phyloP scores from a whole-genome alignment of 2,329 filamentous ascomycete species.

The Clarireedia monteithiana region DNA sequence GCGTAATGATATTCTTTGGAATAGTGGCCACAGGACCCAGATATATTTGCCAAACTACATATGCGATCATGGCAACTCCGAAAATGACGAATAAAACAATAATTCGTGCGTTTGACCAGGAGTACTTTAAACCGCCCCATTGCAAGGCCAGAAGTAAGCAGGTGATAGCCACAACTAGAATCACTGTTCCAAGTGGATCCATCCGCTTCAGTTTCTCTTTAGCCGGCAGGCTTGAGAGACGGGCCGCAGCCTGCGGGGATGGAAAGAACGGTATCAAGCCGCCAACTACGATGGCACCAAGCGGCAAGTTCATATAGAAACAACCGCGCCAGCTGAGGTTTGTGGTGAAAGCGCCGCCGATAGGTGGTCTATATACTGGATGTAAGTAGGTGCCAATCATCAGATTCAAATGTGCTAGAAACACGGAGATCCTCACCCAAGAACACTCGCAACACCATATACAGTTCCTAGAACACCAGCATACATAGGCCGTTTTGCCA shows the following conservation, averaged over 20 bases:
- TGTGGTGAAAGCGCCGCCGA: not conserved
- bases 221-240: not conserved
- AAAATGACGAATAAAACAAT: constrained; percentile 28
- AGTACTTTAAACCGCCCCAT: constrained; percentile 35
- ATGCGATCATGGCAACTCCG: constrained; percentile 26
- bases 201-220: not conserved
- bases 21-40: constrained; percentile 22
- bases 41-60: constrained; percentile 16
- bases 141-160: constrained; percentile 29
- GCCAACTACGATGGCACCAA: not conserved
- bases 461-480: not conserved
- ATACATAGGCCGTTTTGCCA: not conserved
- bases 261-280: not conserved
- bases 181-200: not conserved
- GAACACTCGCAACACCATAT: not conserved
- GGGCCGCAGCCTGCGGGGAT: too few relatives aligned
- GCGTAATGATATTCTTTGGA: constrained; percentile 30
- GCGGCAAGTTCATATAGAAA: not conserved
- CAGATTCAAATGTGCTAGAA: too few relatives aligned
- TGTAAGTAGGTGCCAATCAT: too few relatives aligned
- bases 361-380: not conserved
- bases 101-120: constrained; percentile 21
- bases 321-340: not conserved
- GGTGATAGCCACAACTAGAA: not conserved
- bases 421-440: too few relatives aligned